phyloP scores from a whole-genome alignment of 768 basidiomycete species.

The Boletus edulis region DNA sequence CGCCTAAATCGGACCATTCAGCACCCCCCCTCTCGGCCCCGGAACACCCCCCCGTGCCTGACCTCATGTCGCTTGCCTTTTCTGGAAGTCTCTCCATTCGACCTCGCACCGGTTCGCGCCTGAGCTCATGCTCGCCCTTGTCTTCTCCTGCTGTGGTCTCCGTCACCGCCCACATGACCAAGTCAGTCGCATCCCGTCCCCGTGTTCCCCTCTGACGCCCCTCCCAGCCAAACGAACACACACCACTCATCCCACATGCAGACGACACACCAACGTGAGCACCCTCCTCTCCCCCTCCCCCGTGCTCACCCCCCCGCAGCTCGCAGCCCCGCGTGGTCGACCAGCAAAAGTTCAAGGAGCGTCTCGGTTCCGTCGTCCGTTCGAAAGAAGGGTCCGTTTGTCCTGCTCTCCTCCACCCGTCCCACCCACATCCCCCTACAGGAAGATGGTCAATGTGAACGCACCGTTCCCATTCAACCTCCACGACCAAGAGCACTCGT shows the following conservation, averaged over 20 bases:
- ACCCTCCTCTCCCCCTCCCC: background rate
- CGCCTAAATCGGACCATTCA: constrained; percentile 26
- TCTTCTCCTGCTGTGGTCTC: constrained; percentile 29
- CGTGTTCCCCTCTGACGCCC: background rate
- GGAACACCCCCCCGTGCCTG: constrained; percentile 29
- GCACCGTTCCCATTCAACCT: constrained; percentile 62
- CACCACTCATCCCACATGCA: constrained; percentile 29
- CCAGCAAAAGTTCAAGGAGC: constrained; percentile 49
- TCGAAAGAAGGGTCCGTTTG: constrained; percentile 55
- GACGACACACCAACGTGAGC: constrained; percentile 28
- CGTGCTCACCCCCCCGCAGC: constrained; percentile 11
- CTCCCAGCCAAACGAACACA: constrained; percentile 19
- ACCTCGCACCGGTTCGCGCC: background rate
- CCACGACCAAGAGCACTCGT: constrained; percentile 30
- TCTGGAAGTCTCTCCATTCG: constrained; percentile 1
- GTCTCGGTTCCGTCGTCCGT: constrained; percentile 55
- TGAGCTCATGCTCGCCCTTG: constrained; percentile 25
- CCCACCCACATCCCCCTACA: constrained; percentile 22
- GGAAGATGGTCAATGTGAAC: constrained; percentile 71
- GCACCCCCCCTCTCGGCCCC: constrained; percentile 15
- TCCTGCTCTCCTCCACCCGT: background rate
- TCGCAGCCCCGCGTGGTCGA: constrained; percentile 38
- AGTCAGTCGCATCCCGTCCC: background rate
- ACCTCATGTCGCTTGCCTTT: constrained; percentile 16
- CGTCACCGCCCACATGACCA: constrained; percentile 18